Conservation (phyloP, 345 rosid species). For the Ricinus communis region DNA sequence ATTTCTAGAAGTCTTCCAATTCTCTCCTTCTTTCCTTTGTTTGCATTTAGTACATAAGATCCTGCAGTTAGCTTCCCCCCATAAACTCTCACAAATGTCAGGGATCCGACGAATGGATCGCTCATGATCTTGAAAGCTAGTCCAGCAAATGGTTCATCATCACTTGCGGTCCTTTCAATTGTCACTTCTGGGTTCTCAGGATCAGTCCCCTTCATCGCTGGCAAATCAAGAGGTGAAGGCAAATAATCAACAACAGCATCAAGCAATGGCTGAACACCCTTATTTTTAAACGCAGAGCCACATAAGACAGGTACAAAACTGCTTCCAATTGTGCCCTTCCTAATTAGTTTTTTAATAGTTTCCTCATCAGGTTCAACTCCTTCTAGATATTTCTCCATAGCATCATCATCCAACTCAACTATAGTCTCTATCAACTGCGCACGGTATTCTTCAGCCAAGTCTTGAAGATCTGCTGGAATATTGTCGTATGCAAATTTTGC, state of each 20-base stretch:
- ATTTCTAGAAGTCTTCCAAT: slow-evolving; percentile 94
- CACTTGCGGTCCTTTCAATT: slow-evolving; percentile 59
- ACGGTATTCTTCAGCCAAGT: slow-evolving; percentile 73
- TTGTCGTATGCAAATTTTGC: slow-evolving; percentile 78
- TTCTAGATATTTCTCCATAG: slow-evolving; percentile 90
- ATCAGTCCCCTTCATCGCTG: slow-evolving; percentile 86
- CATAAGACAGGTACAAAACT: slow-evolving; percentile 84
- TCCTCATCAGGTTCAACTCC: slow-evolving; percentile 93
- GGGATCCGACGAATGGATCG: slow-evolving; percentile 92
- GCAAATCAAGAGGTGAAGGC: slow-evolving; percentile 87
- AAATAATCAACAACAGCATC: slow-evolving; percentile 91
- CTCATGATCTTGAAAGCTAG: slow-evolving; percentile 98
- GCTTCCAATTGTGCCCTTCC: slow-evolving; percentile 72
- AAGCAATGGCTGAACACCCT: slow-evolving; percentile 93
- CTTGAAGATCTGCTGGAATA: slow-evolving; percentile 78
- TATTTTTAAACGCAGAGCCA: slow-evolving; percentile 93
- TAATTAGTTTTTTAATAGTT: slow-evolving; percentile 64
- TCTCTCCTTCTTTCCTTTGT: slow-evolving; percentile 97
- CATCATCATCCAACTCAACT: slow-evolving; percentile 83
- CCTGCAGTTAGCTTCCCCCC: slow-evolving; percentile 85
- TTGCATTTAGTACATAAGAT: slow-evolving; percentile 83
- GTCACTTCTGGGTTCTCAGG: slow-evolving; percentile 77
- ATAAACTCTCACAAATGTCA: slow-evolving; percentile 88
- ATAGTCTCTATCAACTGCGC: slow-evolving; percentile 64
- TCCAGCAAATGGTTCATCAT: slow-evolving; percentile 84